These are phyloP conservation scores for Solanum clarkiae DNA, from an alignment of 257 asterid genomes.

Conservation along the genomic window DNA sequence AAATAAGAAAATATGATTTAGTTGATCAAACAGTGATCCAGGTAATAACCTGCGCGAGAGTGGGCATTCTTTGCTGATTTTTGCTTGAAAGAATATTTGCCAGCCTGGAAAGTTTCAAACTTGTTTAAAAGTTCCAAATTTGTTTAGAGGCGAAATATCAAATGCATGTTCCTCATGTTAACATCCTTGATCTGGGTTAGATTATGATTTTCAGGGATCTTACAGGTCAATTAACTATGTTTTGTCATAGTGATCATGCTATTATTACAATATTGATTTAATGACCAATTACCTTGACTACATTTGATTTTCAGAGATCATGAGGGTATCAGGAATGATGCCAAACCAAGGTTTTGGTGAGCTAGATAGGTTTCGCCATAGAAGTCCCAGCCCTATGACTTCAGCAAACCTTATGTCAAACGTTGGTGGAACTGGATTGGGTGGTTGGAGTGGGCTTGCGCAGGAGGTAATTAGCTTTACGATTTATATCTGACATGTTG, in stretches of 20 bases:
- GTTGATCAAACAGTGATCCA: neutral
- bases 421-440: conserved; percentile 50
- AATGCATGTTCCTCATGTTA: neutral
- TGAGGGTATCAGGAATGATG: conserved; percentile 64
- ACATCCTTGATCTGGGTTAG: neutral
- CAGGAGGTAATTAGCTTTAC: conserved; percentile 41
- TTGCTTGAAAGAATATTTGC: neutral
- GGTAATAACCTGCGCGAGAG: neutral
- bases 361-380: conserved; percentile 70
- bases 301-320: conserved; percentile 33
- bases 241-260: neutral
- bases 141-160: neutral
- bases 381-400: conserved; percentile 99
- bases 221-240: neutral
- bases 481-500: neutral
- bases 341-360: conserved; percentile 75
- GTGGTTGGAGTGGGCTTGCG: conserved; percentile 73
- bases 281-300: neutral
- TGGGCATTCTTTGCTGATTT: neutral
- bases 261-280: neutral
- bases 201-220: neutral
- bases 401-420: conserved; percentile 63
- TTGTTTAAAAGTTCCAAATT: neutral
- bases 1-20: neutral
- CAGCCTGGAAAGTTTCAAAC: neutral